Conservation (phyloP, 768 basidiomycete species). For the Tylopilus subfusipes region DNA sequence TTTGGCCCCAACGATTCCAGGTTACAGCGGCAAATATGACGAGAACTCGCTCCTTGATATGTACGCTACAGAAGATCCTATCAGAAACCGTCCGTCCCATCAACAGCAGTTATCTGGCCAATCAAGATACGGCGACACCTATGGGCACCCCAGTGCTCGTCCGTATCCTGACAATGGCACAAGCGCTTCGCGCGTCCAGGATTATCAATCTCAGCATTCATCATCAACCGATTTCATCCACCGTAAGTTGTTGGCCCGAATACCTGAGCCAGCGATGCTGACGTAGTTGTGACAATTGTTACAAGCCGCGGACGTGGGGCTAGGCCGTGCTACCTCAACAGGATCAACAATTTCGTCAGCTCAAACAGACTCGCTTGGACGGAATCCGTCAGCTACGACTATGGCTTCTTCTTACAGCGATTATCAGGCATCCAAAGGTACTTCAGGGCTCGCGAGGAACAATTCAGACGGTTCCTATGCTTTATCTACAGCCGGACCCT, state of each 20-base stretch:
- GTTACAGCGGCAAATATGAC: slow-evolving; percentile 20
- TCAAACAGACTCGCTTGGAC: slow-evolving; percentile 21
- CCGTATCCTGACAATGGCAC: slow-evolving; percentile 12
- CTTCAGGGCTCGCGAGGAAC: slow-evolving; percentile 14
- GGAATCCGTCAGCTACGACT: slow-evolving; percentile 27
- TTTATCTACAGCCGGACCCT: slow-evolving; percentile 23
- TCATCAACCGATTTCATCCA: slow-evolving; percentile 20
- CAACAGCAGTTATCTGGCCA: slow-evolving; percentile 22
- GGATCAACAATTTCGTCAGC: slow-evolving; percentile 29
- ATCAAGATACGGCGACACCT: slow-evolving; percentile 18
- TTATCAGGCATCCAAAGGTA: slow-evolving; percentile 14
- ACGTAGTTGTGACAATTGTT: not conserved
- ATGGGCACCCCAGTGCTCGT: slow-evolving; percentile 10
- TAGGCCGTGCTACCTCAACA: slow-evolving; percentile 29
- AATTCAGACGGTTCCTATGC: slow-evolving; percentile 17
- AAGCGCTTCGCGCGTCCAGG: slow-evolving; percentile 17
- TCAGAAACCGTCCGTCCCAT: slow-evolving; percentile 15
- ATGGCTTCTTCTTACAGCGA: slow-evolving; percentile 23
- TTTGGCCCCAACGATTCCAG: slow-evolving; percentile 26
- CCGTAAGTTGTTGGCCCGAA: slow-evolving; percentile 18
- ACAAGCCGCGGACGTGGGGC: slow-evolving; percentile 16
- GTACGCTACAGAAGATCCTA: slow-evolving; percentile 19
- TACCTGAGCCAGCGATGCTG: not conserved
- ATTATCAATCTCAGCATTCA: slow-evolving; percentile 17
- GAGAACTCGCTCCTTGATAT: slow-evolving; percentile 23